Conservation (phyloP, 768 basidiomycete genomes). For the Rhizopogon rudus region DNA sequence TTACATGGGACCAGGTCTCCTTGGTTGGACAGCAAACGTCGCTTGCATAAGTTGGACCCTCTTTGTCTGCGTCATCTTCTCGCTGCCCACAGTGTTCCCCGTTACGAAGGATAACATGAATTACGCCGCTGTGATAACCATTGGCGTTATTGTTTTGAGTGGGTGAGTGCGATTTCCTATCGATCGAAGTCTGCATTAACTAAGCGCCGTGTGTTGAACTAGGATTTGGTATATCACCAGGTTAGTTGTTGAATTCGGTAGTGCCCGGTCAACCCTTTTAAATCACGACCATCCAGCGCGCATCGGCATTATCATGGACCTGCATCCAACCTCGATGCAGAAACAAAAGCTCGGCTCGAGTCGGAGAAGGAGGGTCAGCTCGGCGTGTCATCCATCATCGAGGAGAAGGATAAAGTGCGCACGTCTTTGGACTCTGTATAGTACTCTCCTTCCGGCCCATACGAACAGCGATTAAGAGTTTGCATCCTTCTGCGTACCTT, state of each 20-base stretch:
- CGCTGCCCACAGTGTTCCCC: conserved; percentile 63
- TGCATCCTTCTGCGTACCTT: neutral
- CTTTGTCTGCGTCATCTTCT: conserved; percentile 68
- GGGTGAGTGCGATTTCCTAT: conserved; percentile 32
- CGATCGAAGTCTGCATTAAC: neutral
- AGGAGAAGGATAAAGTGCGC: neutral
- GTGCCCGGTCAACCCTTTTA: neutral
- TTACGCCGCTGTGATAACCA: conserved; percentile 68
- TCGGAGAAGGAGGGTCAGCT: neutral
- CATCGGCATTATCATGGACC: conserved; percentile 53
- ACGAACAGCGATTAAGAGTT: too few relatives aligned
- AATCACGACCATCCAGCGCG: conserved; percentile 28
- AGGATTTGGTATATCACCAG: conserved; percentile 46
- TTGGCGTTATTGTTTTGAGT: conserved; percentile 48
- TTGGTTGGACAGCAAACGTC: conserved; percentile 58
- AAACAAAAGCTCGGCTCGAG: conserved; percentile 2
- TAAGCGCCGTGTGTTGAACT: neutral
- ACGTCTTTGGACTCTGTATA: neutral
- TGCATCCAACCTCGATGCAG: conserved; percentile 37
- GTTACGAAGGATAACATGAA: conserved; percentile 76
- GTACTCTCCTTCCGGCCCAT: neutral
- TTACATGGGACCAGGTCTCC: conserved; percentile 68
- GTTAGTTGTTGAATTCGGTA: neutral
- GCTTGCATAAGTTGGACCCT: conserved; percentile 67
- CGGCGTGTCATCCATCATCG: neutral